A percentile compares a stretch with the other conserved stretches of the same genome.
phyloP scores from a whole-genome alignment of 2,329 filamentous ascomycete species.

The Graphilbum sp. region DNA sequence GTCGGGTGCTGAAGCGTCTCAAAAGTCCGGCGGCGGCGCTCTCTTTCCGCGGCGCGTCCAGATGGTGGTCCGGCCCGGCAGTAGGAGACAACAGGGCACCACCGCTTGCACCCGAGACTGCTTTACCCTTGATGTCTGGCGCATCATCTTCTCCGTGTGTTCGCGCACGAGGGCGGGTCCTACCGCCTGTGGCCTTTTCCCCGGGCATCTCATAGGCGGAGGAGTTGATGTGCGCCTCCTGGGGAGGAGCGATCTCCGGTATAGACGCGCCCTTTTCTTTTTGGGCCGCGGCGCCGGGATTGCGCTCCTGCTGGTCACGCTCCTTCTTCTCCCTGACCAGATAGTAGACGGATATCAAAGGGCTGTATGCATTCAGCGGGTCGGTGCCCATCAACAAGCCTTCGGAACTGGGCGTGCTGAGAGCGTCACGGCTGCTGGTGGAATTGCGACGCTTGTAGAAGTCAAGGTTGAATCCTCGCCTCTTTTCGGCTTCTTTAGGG shows the following conservation, averaged over 20 bases:
- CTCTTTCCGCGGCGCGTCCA: conserved; percentile 60
- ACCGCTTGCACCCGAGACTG: conserved; percentile 16
- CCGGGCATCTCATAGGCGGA: conserved; percentile 76
- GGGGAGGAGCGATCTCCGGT: conserved; percentile 64
- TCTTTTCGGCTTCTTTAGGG: conserved; percentile 58
- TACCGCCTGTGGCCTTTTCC: conserved; percentile 69
- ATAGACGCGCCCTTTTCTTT: conserved; percentile 32
- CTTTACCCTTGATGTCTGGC: not conserved
- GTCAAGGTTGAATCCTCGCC: conserved; percentile 75
- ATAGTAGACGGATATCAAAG: conserved; percentile 86
- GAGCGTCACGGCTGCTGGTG: conserved; percentile 70
- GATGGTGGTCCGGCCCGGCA: conserved; percentile 37
- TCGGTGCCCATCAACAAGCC: conserved; percentile 69
- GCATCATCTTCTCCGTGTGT: conserved; percentile 87
- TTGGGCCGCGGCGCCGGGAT: conserved; percentile 20
- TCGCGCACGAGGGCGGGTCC: conserved; percentile 68
- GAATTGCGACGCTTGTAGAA: conserved; percentile 95
- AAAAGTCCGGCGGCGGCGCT: conserved; percentile 72
- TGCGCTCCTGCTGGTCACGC: conserved; percentile 41
- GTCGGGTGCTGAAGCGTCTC: conserved; percentile 78
- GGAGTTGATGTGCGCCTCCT: conserved; percentile 77
- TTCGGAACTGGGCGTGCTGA: conserved; percentile 72
- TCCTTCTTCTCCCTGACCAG: conserved; percentile 91
- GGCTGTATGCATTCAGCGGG: conserved; percentile 84
- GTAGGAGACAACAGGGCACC: conserved; percentile 26